phyloP scores from a whole-genome alignment of 768 basidiomycete genomes.

The Harrya chromipes region DNA sequence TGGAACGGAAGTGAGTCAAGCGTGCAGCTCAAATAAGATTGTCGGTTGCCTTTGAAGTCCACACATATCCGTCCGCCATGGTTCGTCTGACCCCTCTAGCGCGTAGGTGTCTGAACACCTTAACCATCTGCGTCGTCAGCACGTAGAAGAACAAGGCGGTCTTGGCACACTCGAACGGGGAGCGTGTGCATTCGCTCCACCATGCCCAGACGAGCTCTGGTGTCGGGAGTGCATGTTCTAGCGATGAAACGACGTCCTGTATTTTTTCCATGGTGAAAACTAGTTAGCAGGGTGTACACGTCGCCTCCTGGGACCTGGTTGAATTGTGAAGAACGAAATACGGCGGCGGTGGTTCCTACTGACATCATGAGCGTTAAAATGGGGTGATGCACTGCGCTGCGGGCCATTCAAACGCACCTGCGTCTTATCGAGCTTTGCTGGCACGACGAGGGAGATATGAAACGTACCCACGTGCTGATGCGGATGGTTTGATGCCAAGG shows the following conservation, averaged over 20 bases:
- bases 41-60: conserved; percentile 22
- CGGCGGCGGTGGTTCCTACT: too few species aligned
- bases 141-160: conserved; percentile 35
- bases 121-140: conserved; percentile 24
- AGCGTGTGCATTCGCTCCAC: conserved; percentile 9
- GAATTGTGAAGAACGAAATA: too few species aligned
- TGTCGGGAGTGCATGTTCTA: conserved; percentile 7
- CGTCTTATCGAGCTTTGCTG: too few species aligned
- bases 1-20: neutral
- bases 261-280: conserved; percentile 7
- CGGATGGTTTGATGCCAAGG: too few species aligned
- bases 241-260: conserved; percentile 2
- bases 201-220: conserved; percentile 13
- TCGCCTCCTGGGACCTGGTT: too few species aligned
- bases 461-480: too few species aligned
- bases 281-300: too few species aligned
- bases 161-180: conserved; percentile 31
- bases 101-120: conserved; percentile 33
- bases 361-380: too few species aligned
- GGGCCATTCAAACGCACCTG: too few species aligned
- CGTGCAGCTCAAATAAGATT: too few species aligned
- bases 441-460: too few species aligned
- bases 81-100: conserved; percentile 35
- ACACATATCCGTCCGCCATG: conserved; percentile 26
- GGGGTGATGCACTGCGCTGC: too few species aligned